Base-by-base conservation (phyloP, 164 flowering plant genomes). In the Stephania japonica region DNA sequence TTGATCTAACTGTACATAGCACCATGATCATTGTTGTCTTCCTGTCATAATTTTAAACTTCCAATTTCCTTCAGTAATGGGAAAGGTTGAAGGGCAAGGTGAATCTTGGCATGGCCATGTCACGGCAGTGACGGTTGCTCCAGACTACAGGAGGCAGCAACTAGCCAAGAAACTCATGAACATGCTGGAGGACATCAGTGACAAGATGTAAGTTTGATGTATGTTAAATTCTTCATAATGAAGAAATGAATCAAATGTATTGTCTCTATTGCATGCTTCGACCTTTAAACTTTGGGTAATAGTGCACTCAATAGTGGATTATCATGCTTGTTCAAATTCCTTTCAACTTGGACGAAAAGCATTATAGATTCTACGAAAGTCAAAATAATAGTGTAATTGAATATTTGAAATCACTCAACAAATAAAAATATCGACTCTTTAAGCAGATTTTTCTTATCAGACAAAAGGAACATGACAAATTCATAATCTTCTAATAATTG, bases 61-160 rank as follows among this genome's bases (percentile, higher is more conserved):
- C 49, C 12, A 44, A 7, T 44, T 72, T 41, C 67, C 72, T 77
- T 72, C 85, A 94, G 97, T 94, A 73, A 92, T 92, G 98, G 99
- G 97, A 43, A 94, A 94, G 81, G 97, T 91, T 75, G 99, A 94
- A 86, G 99, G 99, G 21, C 97, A 92, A 75, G 99, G 99, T 69
- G 99, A 94, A 80, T 94, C 97, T 66, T 94, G 98, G 99, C 98
- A 94, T 82, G 97, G 99, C 44, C 99, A 92, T 84, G 98, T 94
- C n/a, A 94, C 99, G 71, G 97, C 99, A 67, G 94, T 94, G 25
- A 94, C 92, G 53, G 99, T 92, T 76, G 86, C 91, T 75, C 89
- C 96, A 67, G 98, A 92, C 70, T 94, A 88, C 78, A 87, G 99
- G 73, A 85, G 99, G 82, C 97, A 91, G 79, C 85, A 90, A 73